Base-by-base conservation (phyloP, 1,284 basidiomycete species). In the Pyrrhoderma noxium region DNA sequence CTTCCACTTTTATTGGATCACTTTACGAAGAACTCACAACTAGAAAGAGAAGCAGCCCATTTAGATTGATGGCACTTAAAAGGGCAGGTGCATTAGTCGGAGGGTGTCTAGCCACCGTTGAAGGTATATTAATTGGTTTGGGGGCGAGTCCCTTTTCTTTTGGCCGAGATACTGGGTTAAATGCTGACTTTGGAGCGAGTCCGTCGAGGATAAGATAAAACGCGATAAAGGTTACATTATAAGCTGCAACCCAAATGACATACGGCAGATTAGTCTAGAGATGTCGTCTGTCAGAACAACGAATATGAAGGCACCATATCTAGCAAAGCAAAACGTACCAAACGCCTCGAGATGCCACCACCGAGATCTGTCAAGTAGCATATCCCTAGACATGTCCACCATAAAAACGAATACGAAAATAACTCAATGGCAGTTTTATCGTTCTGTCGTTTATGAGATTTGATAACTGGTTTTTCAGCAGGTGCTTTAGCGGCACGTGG, bases 201-300 rank as follows among this genome's bases (percentile, higher is more conserved):
- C 16, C 72, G 61, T 95, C 90, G 27, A 97, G 68, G 18, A 83
- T 57, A 44, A 93, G 72, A 65, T 97, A 96, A 1, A 79, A 81
- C 8, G 93, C 73, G 18, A 98, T 70, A 68, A 94, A 93, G 1
- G 82, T 77, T 0, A 86, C 83, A 66, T 98, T 99, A 78, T 84
- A 96, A 1, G 92, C 93, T 0, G 79, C 77, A 5, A 89, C 79
- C 93, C 93, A 98, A 21, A 93, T 66, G 38, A 95, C 82, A 65
- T 99, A 99, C 1, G 85, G 75, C 21, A 92, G 60, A 61, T 99
- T 98, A 42, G 85, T 87, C 91, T 94, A 58, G 14, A 34, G 7
- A 31, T 5, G 11, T 13, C 11, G 39, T 27, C 18, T 23, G 7
- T 14, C 11, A 3, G 2, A 5, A 14, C 47, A 38, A 8, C 3